These are phyloP conservation scores for Thalassiosira oceanica DNA, from an alignment of 352 stramenopile species.

Conservation along the genomic window DNA sequence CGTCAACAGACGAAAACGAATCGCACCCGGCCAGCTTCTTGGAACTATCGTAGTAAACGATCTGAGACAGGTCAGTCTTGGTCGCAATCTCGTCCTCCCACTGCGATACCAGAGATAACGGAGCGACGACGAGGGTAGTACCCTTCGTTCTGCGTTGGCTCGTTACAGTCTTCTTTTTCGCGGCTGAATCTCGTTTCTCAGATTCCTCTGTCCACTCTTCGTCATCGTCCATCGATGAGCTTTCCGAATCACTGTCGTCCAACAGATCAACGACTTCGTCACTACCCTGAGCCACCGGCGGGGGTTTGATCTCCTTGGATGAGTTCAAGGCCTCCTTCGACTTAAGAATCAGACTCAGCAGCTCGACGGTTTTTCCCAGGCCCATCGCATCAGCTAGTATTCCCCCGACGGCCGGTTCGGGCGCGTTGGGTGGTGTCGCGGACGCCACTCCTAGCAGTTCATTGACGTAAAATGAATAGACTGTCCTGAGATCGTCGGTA, in stretches of 20 bases:
- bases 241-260: conserved; percentile 13
- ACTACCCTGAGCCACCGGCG: too few species aligned
- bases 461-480: conserved; percentile 73
- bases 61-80: conserved; percentile 69
- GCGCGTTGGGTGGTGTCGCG: conserved; percentile 49
- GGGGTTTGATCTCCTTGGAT: conserved; percentile 10
- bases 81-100: conserved; percentile 78
- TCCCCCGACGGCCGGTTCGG: conserved; percentile 62
- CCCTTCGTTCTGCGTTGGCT: conserved; percentile 2
- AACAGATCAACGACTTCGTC: conserved; percentile 24
- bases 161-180: not conserved
- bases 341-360: conserved; percentile 67
- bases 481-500: conserved; percentile 27
- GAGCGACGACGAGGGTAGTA: conserved; percentile 71
- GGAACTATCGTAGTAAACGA: conserved; percentile 66
- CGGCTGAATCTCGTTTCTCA: too few species aligned
- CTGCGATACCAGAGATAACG: conserved; percentile 72
- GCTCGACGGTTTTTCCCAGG: conserved; percentile 77
- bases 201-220: conserved; percentile 24
- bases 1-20: conserved; percentile 61
- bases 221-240: conserved; percentile 11
- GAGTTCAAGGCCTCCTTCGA: conserved; percentile 36
- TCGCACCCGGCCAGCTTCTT: conserved; percentile 23
- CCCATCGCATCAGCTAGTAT: conserved; percentile 76
- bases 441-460: conserved; percentile 52